These are phyloP conservation scores for Oenanthe sinensis DNA, from an alignment of 129 eudicot genomes.

Conservation along the genomic window DNA sequence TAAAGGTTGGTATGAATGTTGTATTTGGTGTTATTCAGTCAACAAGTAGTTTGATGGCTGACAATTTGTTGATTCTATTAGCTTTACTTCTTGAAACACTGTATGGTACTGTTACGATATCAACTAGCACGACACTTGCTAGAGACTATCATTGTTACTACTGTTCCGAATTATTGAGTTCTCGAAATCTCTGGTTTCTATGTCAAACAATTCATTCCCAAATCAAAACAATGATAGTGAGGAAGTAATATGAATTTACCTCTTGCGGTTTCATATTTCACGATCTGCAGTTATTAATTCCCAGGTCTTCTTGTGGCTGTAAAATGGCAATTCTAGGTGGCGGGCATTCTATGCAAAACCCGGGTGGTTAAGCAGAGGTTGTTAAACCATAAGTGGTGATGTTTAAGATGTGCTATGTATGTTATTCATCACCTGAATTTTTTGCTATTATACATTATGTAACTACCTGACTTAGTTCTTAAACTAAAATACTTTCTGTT, in stretches of 20 bases:
- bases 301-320: background rate
- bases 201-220: background rate
- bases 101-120: background rate
- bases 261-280: background rate
- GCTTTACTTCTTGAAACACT: background rate
- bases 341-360: background rate
- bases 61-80: background rate
- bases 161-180: background rate
- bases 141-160: no score
- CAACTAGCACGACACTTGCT: background rate
- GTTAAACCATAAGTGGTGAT: background rate
- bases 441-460: background rate
- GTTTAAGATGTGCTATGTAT: background rate
- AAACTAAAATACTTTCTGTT: background rate
- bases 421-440: background rate
- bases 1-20: no score
- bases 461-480: background rate
- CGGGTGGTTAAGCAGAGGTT: background rate
- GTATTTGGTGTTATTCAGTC: background rate
- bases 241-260: background rate
- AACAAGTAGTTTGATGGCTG: background rate
- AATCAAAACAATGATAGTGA: no score
- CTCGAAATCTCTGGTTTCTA: background rate
- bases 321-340: background rate
- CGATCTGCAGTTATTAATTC: background rate